Evolutionary conservation across 805 yeast species (phyloP), one percentile per base, ranked within the genome.

Genomic region (Spencermartinsiella europaea): DNA sequence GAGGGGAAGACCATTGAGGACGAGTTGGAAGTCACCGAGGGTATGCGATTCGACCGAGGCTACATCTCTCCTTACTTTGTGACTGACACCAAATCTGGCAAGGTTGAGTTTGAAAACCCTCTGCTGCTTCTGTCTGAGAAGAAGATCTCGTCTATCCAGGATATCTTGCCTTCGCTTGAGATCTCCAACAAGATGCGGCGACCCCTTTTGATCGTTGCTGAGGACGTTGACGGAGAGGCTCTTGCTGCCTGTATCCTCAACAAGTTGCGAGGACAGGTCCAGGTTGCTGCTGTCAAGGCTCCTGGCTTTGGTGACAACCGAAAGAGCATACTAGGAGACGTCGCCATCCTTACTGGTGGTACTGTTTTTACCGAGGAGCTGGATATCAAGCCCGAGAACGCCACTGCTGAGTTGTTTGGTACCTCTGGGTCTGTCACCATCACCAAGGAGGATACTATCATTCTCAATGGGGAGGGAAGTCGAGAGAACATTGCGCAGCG

Each of bases 291-390:
- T 59, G 96, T 93, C 57, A 91, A 90, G 77, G 96, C 98, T 28
- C 99, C 99, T 61, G 99, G 99, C 44, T 93, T 91, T 63, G 99
- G 98, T 69, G 99, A 93, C 75, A 90, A 93, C 82, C 85, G 97
- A 75, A 86, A 87, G 79, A 89, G 89, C 77, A 89, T 86, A 56
- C 74, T 93, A 53, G 96, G 96, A 57, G 99, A 93, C 69, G 81
- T 93, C 69, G 96, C 96, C 62, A 83, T 88, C 61, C 77, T 90
- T 53, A 83, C 97, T 38, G 97, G 97, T 52, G 96, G 96, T 70
- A 86, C 96, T 27, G 75, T 70, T 21, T 70, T 71, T 65, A 88
- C 96, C 56, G 96, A 90, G 70, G 98, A 93, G 69, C 77, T 89
- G 59, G 97, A 89, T 66, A 77, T 90, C 69, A 86, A 91, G 75